Evolutionary conservation across 192 early-diverging fungal genomes (phyloP), one percentile per base, ranked within the genome.

Genomic region (Geranomyces variabilis): DNA sequence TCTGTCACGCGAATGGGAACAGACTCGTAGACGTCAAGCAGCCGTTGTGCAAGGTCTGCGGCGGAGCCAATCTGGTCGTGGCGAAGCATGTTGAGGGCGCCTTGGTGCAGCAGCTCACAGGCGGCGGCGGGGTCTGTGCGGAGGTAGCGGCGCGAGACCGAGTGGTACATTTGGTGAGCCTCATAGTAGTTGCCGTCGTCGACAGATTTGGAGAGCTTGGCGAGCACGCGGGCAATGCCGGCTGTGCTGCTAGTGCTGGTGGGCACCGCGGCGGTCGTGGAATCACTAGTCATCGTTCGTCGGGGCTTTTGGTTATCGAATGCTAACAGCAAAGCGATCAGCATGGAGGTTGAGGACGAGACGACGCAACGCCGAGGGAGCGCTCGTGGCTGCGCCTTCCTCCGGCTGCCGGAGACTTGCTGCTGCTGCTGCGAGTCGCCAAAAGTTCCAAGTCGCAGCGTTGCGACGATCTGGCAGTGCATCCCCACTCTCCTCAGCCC

Each of bases 101-200:
- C 96, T 30, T 90, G 84, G 73, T 91, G 87, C 29, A 97, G 79
- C 3, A 98, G 84, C 57, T 94, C 86, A 8, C 93, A 93, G 44
- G 89, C 85, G 36, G 76, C 78, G 73, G 87, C 82, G 71, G 93
- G 93, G 43, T 93, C 86, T 66, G 95, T 93, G 75, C 95, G 96
- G n/a, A 95, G 86, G 44, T 92, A 89, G 87, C 92, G 79, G 81
- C 91, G 89, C 74, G 90, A 91, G 15, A 96, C 90, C 44, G 96
- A 95, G 45, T 94, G 92, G 79, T 95, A 91, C 93, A 96, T 96
- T 76, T 98, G 96, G 75, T 98, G 94, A 1, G 94, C 93, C 75
- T 96, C 96, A 83, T 98, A 98, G 83, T 95, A 96, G 81, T 96
- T 94, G 43, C 92, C 93, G 70, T 83, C 82, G n/a, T n/a, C 19